Base-by-base conservation (phyloP, 1,284 basidiomycete species). In the Rhodotorula sp. region DNA sequence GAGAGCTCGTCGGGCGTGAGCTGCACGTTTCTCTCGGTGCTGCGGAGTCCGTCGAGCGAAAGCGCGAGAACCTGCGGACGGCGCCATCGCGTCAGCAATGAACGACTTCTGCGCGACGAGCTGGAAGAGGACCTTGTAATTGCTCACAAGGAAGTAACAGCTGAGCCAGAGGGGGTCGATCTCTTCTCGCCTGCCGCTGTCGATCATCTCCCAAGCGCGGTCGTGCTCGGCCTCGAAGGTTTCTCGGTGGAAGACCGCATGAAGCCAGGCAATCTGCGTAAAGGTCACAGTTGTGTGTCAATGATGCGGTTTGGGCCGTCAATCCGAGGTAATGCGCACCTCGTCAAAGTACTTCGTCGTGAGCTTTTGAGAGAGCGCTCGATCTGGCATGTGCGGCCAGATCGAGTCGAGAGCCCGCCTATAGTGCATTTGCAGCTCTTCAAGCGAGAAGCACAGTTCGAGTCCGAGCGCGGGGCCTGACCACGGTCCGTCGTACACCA, bases 141-240 rank as follows among this genome's bases (percentile, higher is more conserved):
- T 17, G 46, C 68, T 26, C 22, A 75, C 68, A 66, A 75, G 72
- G 30, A 63, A 72, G 57, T 68, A 70, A 4, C 68, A 60, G 10
- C 66, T 66, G 7, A 74, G 61, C 73, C 73, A 76, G 45, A 76
- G 62, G 5, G 71, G 69, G 45, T 74, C 71, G 29, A 76, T 65
- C 58, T 76, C 74, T 14, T 61, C 54, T 22, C 61, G 56, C 6
- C 71, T 59, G 5, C 73, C 71, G 0, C 18, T 46, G 15, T 66
- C 66, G 24, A 64, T 48, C 75, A 76, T 76, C 59, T 75, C 71
- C 75, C 75, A 76, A n/a, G 59, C 67, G 10, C 73, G 62, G 26
- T 72, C 71, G 42, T 68, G 68, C 44, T 76, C 75, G 1, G 68
- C 71, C 37, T 64, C 42, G 46, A 73, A 70, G 1, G 61, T 30